Base-by-base conservation (phyloP, 164 flowering plant species). In the Dillenia turbinata region DNA sequence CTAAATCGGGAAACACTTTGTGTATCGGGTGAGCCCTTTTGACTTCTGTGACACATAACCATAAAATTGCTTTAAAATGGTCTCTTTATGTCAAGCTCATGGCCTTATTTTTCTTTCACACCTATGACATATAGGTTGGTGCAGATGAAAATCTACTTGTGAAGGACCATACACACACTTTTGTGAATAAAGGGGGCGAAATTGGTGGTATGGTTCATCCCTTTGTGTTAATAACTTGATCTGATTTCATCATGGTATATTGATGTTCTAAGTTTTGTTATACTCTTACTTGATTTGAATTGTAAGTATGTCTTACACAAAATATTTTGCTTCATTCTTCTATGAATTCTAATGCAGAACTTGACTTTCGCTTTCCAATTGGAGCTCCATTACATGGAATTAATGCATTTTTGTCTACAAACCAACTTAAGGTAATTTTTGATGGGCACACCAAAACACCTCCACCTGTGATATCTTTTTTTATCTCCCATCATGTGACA, bases 361-460 rank as follows among this genome's bases (percentile, higher is more conserved):
- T 94, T 74, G 99, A 94, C 80, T 94, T 94, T 62, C 81, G 97
- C 43, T 91, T 94, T 77, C 90, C 89, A 26, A 47, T 89, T 67
- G 99, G 99, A 51, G 99, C 99, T 33, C 97, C 99, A 47, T 51
- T 94, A 56, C 99, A 94, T 75, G 99, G 99, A 61, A 91, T 94
- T 59, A 58, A 53, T 60, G 99, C 99, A 55, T 94, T 94, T 78
- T 75, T 94, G 59, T 9, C 96, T 10, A 94, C 99, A 56, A 91
- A 85, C 81, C 99, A 94, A 77, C 88, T 94, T 44, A 69, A 89
- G 89, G 99, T 90, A 80, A 52, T 54, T 33, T 33, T 33, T 33
- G 40, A 33, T 33, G 7, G 3, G 40, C 40, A 33, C 40, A 33
- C 7, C 40, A 33, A 33, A 33, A 33, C 7, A 6, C 40, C 40